Evolutionary conservation across 768 basidiomycete genomes (phyloP).

Genomic region (Lactarius deliciosus): DNA sequence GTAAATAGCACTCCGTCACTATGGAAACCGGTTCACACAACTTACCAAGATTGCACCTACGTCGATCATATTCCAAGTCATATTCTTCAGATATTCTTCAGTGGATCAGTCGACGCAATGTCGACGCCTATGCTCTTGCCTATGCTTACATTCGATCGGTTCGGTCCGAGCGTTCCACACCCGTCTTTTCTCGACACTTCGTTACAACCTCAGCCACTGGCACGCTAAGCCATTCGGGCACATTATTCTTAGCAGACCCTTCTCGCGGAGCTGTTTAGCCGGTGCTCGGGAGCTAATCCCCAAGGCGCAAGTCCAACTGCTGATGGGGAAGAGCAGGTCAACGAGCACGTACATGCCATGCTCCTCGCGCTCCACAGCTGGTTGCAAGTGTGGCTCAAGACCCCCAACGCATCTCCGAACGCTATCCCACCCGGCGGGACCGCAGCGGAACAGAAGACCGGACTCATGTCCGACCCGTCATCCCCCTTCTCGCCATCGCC

Average conservation of each 20-base stretch:
- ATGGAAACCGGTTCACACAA: conserved; percentile 70
- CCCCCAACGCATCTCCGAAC: conserved; percentile 33
- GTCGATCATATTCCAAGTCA: too few relatives aligned
- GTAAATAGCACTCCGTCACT: too few relatives aligned
- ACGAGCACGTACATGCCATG: conserved; percentile 39
- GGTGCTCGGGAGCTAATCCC: conserved; percentile 11
- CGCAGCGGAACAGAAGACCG: conserved; percentile 18
- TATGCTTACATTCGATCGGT: conserved; percentile 78
- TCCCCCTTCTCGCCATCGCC: conserved; percentile 19
- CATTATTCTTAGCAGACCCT: conserved; percentile 38
- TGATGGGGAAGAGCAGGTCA: conserved; percentile 24
- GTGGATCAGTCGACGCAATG: conserved; percentile 56
- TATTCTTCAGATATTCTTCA: too few relatives aligned
- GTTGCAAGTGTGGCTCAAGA: conserved; percentile 53
- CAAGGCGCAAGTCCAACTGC: conserved; percentile 8
- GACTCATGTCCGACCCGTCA: conserved; percentile 34
- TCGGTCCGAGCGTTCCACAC: conserved; percentile 75
- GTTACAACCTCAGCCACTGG: conserved; percentile 42
- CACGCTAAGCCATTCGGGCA: conserved; percentile 34
- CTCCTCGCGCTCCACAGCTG: conserved; percentile 60
- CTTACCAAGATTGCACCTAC: too few relatives aligned
- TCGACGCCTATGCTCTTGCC: too few relatives aligned
- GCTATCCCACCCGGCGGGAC: conserved; percentile 14
- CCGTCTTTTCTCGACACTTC: conserved; percentile 70
- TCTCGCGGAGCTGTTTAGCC: conserved; percentile 36